Base-by-base conservation (phyloP, 1,139 yeast genomes). In the Pichia kudriavzevii region DNA sequence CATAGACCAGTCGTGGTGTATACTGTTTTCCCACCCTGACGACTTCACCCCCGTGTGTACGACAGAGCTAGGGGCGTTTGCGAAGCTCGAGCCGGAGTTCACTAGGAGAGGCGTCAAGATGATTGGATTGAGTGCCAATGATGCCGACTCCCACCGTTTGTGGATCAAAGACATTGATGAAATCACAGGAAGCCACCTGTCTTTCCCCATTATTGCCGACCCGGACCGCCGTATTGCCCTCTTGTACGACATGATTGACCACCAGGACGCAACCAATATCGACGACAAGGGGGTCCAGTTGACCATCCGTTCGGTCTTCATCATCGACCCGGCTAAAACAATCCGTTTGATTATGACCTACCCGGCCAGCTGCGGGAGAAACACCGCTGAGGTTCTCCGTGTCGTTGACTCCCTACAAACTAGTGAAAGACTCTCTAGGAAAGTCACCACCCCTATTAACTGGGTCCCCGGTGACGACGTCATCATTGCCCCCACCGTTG, bases 21-120 rank as follows among this genome's bases (percentile, higher is more conserved):
- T 83, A 39, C 69, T 83, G 50, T 83, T 83, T 64, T 78, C 88
- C 26, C 94, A 83, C 61, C 94, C 94, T 43, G 93, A 78, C 55
- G 93, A 81, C 56, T 81, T 78, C 67, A 83, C 94, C 32, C 94
- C 94, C 36, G 91, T 83, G 35, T 83, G 94, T 64, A 83, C 94
- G 48, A 83, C 94, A 40, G 94, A 83, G 65, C 69, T 83, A 47
- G 94, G 94, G 44, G 94, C 93, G 9, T 81, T 83, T 52, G 87
- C 91, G 51, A 75, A 79, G 58, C 69, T 83, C 55, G 83, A 80
- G 63, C 84, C 84, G 31, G 93, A 83, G 61, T 83, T 83, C 58
- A 67, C 77, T 55, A 72, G 76, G 64, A 74, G 94, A 59, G 72
- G 71, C 38, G 83, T 79, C 49, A 81, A 82, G 66, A 67, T 83